Base-by-base conservation (phyloP, 2,329 filamentous ascomycete genomes). In the Peltaster fructicola region DNA sequence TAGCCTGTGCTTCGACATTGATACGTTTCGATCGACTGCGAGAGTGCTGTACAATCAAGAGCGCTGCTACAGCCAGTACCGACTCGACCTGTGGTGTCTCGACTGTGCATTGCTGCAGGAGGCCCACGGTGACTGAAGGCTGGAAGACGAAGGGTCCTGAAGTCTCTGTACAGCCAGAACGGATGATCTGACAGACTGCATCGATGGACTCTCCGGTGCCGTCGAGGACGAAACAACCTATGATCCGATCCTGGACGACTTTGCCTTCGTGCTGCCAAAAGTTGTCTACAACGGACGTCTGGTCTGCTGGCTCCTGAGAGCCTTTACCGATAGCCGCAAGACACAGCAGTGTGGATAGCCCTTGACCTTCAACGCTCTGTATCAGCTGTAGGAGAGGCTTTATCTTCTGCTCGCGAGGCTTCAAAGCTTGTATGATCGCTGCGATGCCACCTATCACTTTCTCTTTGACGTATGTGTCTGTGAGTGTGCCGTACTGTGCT, bases 131-230 rank as follows among this genome's bases (percentile, higher is more conserved):
- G 34, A 69, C 59, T 1, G 61, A 53, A 0, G 74, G 60, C 3
- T 73, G 63, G 31, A 90, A 68, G 6, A 84, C 77, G 38, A 88
- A 85, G 1, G 78, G 75, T 0, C 79, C 79, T 14, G 70, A 65
- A 0, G 61, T 64, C 47, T 90, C 80, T 1, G 72, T 72, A 40
- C 84, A 84, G 1, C 80, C 80, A 11, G 70, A 65, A 19, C 72
- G 68, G 24, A 85, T 59, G 23, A 84, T 66, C 29, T 61, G 62
- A 50, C 79, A 88, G 16, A 73, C 68, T 4, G 68, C 61, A 40
- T 84, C 77, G 12, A 75, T 62, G 7, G 80, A 63, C 36, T 84
- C 79, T 12, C 68, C 63, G 29, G 65, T 69, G 2, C 50, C 52
- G 3, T 57, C 61, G 22, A 81, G 72, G 0, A 65, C 45, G 26